These are phyloP conservation scores for Cenchrus fungigraminus DNA, from an alignment of 176 grass and related monocot genomes.

Conservation along the genomic window DNA sequence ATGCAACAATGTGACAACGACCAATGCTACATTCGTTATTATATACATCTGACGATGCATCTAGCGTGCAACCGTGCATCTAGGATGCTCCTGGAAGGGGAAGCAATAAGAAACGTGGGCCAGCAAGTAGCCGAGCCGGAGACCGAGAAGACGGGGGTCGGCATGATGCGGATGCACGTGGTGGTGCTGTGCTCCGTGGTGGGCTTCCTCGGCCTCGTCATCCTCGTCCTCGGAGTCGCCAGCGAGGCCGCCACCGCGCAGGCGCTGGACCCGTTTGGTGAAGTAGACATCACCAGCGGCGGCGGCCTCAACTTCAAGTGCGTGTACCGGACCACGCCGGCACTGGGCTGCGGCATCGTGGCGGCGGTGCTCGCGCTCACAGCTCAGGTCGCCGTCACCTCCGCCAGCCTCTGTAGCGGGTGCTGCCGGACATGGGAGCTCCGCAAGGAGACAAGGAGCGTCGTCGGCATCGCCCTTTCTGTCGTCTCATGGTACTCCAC, in stretches of 20 bases:
- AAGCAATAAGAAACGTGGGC: no score
- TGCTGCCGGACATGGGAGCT: slow-evolving; percentile 22
- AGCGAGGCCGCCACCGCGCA: background rate
- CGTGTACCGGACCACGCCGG: slow-evolving; percentile 13
- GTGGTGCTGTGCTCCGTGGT: slow-evolving; percentile 9
- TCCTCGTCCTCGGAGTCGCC: slow-evolving; percentile 37
- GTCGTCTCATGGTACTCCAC: slow-evolving; percentile 16
- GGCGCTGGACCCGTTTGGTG: background rate
- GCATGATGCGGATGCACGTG: background rate
- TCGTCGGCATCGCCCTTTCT: slow-evolving; percentile 10
- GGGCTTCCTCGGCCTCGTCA: slow-evolving; percentile 29
- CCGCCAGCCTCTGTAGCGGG: slow-evolving; percentile 10
- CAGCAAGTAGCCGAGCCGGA: background rate
- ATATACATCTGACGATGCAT: no score
- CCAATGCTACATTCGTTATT: background rate
- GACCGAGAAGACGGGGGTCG: background rate
- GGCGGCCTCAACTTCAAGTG: rapidly evolving
- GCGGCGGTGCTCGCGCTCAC: background rate
- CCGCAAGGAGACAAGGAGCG: background rate
- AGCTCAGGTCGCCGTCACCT: slow-evolving; percentile 17
- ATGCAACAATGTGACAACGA: background rate
- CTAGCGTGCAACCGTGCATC: no score
- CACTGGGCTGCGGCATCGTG: slow-evolving; percentile 18
- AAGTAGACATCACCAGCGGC: rapidly evolving
- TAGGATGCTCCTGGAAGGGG: no score